Base-by-base conservation (phyloP, 1,284 basidiomycete genomes). In the Microbotryomycetes sp. region DNA sequence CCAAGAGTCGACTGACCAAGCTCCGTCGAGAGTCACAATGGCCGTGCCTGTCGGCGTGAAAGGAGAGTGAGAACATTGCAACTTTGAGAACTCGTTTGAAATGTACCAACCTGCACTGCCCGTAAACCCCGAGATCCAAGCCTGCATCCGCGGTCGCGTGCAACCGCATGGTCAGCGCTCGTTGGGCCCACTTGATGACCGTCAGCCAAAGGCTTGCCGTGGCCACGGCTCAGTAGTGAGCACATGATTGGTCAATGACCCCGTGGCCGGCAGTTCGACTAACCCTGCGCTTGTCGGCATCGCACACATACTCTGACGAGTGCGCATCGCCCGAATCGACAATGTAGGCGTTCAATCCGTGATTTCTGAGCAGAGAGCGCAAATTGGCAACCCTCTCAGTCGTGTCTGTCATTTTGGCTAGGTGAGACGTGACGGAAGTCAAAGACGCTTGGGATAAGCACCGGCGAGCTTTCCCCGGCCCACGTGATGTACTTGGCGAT, bases 41-140 rank as follows among this genome's bases (percentile, higher is more conserved):
- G 48, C 48, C 21, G 48, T 50, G 48, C 48, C 48, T 50, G 48
- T 50, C 21, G 21, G 21, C 27, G 48, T 13, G 11, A n/a, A n/a
- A n/a, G n/a, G n/a, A n/a, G n/a, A n/a, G 45, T 23, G 5, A 6
- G 11, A 21, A 15, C 5, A 48, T 47, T 5, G 29, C 21, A 5
- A 5, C 23, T n/a, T n/a, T n/a, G n/a, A n/a, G n/a, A n/a, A n/a
- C n/a, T n/a, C n/a, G n/a, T n/a, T n/a, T n/a, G n/a, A n/a, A n/a
- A 0, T 30, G 24, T 9, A 59, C 57, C 16, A 13, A 59, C 57
- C 57, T 24, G 57, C 57, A 48, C 57, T 60, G 1, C 67, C 67
- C 5, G 59, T 66, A 52, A 68, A 68, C 5, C 61, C 67, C 9
- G 60, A 60, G 55, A 68, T 62, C 52, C 54, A 68, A 0, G 58